Base-by-base conservation (phyloP, 805 yeast genomes). In the Lachancea mirantina region DNA sequence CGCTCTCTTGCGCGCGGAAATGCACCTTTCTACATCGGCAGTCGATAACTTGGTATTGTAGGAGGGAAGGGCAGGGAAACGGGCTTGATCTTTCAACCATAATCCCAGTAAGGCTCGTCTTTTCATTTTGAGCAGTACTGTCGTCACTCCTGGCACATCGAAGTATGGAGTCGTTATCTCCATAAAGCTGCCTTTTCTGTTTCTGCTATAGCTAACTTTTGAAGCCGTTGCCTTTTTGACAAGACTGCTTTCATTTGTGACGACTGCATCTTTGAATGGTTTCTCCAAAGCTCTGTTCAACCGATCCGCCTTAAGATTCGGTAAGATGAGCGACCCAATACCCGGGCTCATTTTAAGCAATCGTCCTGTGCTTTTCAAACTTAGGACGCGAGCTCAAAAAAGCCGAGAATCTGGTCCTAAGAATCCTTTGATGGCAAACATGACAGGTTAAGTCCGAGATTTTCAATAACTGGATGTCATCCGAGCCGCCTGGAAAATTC, bases 361-460 rank as follows among this genome's bases (percentile, higher is more conserved):
- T n/a, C n/a, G n/a, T n/a, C n/a, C n/a, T n/a, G n/a, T n/a, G 27
- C n/a, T 36, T 23, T 22, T 39, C 35, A 24, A 22, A 28, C 30
- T 35, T 35, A 19, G 37, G 40, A 15, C 30, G 30, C 34, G 40
- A 34, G 24, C 34, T 23, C 11, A 22, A 24, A 14, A 39, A 23
- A n/a, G 17, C 28, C 25, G 17, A 35, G 27, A 4, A 30, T 19
- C 8, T 23, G 15, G 6, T 18, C 16, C 17, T 13, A 15, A 26
- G 24, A 24, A 18, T 9, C 20, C 19, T 36, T 24, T 21, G 28
- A 23, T 23, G 26, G 19, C 24, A 38, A 35, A 28, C 35, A 34
- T 11, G 30, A 34, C 14, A 11, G 28, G 19, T 23, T 27, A 23
- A 38, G 24, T 18, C 39, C 39, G n/a, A 25, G 22, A 21, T 19